phyloP scores from a whole-genome alignment of 179 eudicot species.

The Beta lomatogona region DNA sequence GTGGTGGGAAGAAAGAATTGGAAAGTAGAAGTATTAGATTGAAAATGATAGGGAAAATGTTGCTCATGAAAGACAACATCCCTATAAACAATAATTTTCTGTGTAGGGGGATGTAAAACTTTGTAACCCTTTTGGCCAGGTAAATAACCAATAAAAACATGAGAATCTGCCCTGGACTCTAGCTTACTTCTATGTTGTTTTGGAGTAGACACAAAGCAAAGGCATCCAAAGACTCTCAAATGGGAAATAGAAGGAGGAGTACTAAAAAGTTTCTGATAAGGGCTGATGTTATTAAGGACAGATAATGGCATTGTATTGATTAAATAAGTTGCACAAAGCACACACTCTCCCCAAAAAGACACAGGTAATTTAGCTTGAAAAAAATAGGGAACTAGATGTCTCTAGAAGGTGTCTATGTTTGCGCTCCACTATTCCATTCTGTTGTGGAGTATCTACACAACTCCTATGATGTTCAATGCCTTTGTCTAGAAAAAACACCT shows the following conservation, averaged over 20 bases:
- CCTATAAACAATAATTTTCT: background rate
- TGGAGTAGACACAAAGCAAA: background rate
- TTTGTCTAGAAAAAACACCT: background rate
- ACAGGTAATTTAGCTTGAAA: background rate
- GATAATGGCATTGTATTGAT: background rate
- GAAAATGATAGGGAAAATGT: background rate
- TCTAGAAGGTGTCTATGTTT: background rate
- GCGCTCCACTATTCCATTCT: background rate
- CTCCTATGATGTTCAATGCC: background rate
- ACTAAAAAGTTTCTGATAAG: background rate
- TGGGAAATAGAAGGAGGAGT: background rate
- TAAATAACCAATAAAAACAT: background rate
- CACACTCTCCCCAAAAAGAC: background rate
- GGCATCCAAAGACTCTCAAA: background rate
- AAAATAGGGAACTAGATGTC: background rate
- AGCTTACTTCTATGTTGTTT: background rate
- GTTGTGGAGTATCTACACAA: background rate
- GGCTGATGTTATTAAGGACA: background rate
- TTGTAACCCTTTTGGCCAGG: background rate
- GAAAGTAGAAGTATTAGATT: background rate
- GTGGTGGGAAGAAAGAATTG: background rate
- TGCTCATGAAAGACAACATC: background rate
- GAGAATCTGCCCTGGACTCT: background rate
- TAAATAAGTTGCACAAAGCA: background rate
- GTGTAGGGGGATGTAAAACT: background rate